A percentile compares a stretch with the other conserved stretches of the same genome.
phyloP scores from a whole-genome alignment of 352 stramenopile species.

The Nothophytophthora sp. region DNA sequence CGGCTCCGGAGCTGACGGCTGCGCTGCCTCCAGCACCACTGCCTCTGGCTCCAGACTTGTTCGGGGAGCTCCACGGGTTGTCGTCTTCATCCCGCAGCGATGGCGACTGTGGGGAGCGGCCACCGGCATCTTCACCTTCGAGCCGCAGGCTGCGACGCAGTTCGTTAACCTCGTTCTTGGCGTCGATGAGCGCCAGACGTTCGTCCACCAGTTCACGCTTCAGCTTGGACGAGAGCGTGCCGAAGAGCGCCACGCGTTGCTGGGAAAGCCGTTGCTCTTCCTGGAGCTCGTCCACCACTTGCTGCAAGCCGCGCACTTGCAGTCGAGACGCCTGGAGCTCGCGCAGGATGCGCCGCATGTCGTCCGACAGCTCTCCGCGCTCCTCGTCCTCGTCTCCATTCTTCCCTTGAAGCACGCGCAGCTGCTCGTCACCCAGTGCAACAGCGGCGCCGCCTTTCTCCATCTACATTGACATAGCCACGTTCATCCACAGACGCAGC shows the following conservation, averaged over 20 bases:
- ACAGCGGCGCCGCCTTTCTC: conserved; percentile 40
- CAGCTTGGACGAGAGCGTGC: conserved; percentile 57
- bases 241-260: conserved; percentile 57
- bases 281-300: conserved; percentile 51
- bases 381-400: conserved; percentile 9
- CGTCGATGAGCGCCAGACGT: conserved; percentile 69
- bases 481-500: conserved; percentile 26
- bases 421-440: conserved; percentile 29
- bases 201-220: conserved; percentile 80
- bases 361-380: conserved; percentile 17
- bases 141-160: conserved; percentile 31
- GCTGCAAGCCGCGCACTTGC: conserved; percentile 37
- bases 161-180: conserved; percentile 66
- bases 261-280: conserved; percentile 54
- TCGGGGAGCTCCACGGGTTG: conserved; percentile 53
- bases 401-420: conserved; percentile 27
- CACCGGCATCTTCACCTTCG: conserved; percentile 19
- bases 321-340: conserved; percentile 32
- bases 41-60: conserved; percentile 24
- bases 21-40: conserved; percentile 11
- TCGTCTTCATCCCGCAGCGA: conserved; percentile 34
- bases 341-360: conserved; percentile 27
- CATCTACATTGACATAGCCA: conserved; percentile 50
- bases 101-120: conserved; percentile 31
- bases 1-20: conserved; percentile 9